These are phyloP conservation scores for Macadamia integrifolia DNA, from an alignment of 164 flowering plant genomes.

Conservation along the genomic window DNA sequence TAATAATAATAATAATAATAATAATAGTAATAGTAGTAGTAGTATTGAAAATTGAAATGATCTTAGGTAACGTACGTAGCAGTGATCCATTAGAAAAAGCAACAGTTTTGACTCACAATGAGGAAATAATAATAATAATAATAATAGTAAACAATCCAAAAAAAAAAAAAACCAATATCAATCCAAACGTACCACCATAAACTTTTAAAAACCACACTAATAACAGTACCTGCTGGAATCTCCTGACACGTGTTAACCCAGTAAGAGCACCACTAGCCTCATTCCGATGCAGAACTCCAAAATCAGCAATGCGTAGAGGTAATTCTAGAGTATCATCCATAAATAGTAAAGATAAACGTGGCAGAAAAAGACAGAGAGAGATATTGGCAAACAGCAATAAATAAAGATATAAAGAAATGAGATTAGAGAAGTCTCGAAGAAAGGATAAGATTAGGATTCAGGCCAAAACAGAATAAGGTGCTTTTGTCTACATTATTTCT, in stretches of 20 bases:
- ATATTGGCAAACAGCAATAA: not conserved
- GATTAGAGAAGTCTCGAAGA: not conserved
- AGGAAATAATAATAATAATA: too few relatives aligned
- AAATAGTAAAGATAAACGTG: not conserved
- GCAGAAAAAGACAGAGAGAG: not conserved
- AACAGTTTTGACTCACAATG: too few relatives aligned
- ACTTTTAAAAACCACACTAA: too few relatives aligned
- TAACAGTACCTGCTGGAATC: slow-evolving; percentile 86
- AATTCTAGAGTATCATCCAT: slow-evolving; percentile 49
- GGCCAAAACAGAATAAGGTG: not conserved
- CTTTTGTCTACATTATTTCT: not conserved
- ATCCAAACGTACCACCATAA: not conserved
- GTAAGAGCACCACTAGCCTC: slow-evolving; percentile 99
- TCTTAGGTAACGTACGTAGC: too few relatives aligned
- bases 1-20: too few relatives aligned
- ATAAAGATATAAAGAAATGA: not conserved
- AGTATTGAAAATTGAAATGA: too few relatives aligned
- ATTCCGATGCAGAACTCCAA: slow-evolving; percentile 96
- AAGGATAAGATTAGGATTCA: not conserved
- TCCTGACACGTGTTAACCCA: slow-evolving; percentile 93
- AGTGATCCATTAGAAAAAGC: too few relatives aligned
- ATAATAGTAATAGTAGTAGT: not conserved
- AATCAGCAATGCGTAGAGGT: slow-evolving; percentile 94
- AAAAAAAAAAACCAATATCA: not conserved
- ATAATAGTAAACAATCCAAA: not conserved